Conservation (phyloP, 768 basidiomycete species). For the Infundibulicybe gibba region DNA sequence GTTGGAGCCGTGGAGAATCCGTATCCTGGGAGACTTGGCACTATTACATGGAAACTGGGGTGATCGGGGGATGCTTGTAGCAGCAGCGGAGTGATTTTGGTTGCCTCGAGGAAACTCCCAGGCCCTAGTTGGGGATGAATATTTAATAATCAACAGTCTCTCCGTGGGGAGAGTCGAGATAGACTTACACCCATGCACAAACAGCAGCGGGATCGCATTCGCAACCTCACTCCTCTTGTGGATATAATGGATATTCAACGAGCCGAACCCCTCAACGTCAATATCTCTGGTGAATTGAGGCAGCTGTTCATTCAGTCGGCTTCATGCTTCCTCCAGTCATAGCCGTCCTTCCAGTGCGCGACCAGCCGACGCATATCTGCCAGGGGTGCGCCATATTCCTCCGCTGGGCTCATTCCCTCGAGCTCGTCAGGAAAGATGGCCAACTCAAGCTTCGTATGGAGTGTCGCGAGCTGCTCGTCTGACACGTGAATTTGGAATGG, state of each 20-base stretch:
- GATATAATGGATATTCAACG: conserved; percentile 50
- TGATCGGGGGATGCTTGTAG: conserved; percentile 32
- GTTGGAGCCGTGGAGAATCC: conserved; percentile 58
- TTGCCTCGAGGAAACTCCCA: conserved; percentile 53
- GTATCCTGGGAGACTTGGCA: conserved; percentile 53
- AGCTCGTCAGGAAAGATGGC: conserved; percentile 59
- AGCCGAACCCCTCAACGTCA: conserved; percentile 40
- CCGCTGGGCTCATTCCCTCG: conserved; percentile 31
- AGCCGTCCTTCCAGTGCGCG: conserved; percentile 46
- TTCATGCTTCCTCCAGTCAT: conserved; percentile 56
- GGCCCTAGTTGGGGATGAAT: conserved; percentile 48
- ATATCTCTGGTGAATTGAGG: conserved; percentile 55
- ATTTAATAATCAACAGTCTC: no score
- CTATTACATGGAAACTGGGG: conserved; percentile 64
- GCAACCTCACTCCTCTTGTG: conserved; percentile 43
- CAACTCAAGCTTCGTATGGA: conserved; percentile 45
- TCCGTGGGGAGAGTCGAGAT: neutral
- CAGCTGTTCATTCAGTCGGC: conserved; percentile 44
- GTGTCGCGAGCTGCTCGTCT: conserved; percentile 32
- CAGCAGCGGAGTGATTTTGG: conserved; percentile 56
- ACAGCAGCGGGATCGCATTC: conserved; percentile 55
- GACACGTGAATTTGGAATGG: conserved; percentile 47
- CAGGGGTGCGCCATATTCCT: conserved; percentile 54
- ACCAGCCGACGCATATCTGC: conserved; percentile 46
- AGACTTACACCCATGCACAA: conserved; percentile 22